A percentile compares a stretch with the other conserved stretches of the same genome.
Evolutionary conservation across 148 eudicot genomes (phyloP).

Genomic region (Heliamphora exappendiculata): DNA sequence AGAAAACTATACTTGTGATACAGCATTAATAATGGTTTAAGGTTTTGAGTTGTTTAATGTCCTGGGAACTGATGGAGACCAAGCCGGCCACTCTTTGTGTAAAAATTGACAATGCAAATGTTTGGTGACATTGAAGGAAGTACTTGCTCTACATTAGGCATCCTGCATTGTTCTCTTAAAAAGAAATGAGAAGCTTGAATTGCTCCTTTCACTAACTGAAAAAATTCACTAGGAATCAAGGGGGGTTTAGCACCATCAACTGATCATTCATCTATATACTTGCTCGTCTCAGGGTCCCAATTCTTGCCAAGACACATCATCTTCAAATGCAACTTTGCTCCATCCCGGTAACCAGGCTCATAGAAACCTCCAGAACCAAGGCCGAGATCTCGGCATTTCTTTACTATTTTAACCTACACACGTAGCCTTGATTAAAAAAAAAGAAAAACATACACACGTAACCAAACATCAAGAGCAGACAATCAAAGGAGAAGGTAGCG

Average conservation of each 20-base stretch:
- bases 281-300: constrained; percentile 65
- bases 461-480: no score
- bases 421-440: not conserved
- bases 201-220: constrained; percentile 48
- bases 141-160: constrained; percentile 24
- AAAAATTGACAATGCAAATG: constrained; percentile 70
- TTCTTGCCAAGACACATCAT: constrained; percentile 85
- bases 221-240: constrained; percentile 43
- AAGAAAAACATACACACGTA: no score
- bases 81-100: constrained; percentile 51
- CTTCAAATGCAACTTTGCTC: constrained; percentile 49
- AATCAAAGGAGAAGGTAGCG: no score
- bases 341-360: constrained; percentile 54
- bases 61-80: constrained; percentile 98
- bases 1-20: no score
- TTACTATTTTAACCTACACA: constrained; percentile 40
- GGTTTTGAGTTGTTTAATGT: no score
- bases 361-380: constrained; percentile 56
- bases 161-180: constrained; percentile 18
- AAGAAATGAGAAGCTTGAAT: constrained; percentile 37
- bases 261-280: constrained; percentile 38
- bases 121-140: constrained; percentile 64
- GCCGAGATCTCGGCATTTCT: constrained; percentile 49
- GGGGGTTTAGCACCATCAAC: constrained; percentile 56
- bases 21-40: no score